These are phyloP conservation scores for Boletellus ananiceps DNA, from an alignment of 768 basidiomycete species.

Conservation along the genomic window DNA sequence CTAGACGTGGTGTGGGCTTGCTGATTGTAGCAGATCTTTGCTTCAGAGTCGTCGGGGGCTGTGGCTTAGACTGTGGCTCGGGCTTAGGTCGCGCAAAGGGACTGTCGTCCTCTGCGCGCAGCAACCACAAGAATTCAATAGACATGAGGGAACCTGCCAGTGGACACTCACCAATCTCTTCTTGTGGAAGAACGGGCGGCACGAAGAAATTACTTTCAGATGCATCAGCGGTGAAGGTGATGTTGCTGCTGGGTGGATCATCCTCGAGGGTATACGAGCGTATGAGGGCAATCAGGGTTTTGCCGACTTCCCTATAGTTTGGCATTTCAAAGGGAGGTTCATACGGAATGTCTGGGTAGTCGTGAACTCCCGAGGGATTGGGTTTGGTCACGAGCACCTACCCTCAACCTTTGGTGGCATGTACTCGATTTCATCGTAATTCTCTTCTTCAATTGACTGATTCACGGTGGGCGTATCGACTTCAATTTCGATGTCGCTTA, in stretches of 20 bases:
- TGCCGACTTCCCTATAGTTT: conserved; percentile 42
- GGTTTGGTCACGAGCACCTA: conserved; percentile 24
- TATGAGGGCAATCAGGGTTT: conserved; percentile 33
- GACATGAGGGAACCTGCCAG: not conserved
- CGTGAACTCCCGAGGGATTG: conserved; percentile 1
- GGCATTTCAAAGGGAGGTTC: conserved; percentile 48
- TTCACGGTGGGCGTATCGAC: conserved; percentile 21
- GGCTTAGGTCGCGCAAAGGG: conserved; percentile 22
- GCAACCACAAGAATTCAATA: not conserved
- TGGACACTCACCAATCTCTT: conserved; percentile 21
- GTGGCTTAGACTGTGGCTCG: conserved; percentile 6
- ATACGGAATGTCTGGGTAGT: conserved; percentile 35
- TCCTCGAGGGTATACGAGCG: conserved; percentile 36
- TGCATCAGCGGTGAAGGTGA: conserved; percentile 19
- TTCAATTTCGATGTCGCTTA: conserved; percentile 51
- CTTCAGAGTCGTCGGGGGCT: conserved; percentile 1
- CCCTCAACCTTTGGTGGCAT: conserved; percentile 51
- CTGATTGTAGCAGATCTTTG: not conserved
- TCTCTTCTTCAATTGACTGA: conserved; percentile 28
- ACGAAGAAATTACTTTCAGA: conserved; percentile 24
- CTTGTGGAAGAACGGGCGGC: conserved; percentile 13
- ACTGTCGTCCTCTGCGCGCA: conserved; percentile 24
- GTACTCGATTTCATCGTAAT: conserved; percentile 49
- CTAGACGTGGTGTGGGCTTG: conserved; percentile 6
- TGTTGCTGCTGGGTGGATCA: conserved; percentile 12